These are phyloP conservation scores for Calonectria naviculata DNA, from an alignment of 2,329 filamentous ascomycete species.

Conservation along the genomic window DNA sequence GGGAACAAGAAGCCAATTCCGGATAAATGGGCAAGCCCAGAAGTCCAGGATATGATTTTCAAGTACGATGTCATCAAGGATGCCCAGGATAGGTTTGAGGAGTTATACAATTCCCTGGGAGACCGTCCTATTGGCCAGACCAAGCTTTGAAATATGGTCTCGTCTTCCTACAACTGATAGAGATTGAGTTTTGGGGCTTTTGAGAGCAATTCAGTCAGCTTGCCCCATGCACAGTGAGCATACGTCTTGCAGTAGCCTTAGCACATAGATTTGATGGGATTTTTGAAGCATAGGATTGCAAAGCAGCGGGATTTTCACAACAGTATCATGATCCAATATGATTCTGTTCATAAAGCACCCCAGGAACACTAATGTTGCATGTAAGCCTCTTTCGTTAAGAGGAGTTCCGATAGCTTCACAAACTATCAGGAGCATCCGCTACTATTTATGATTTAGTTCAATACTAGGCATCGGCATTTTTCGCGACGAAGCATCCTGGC, in stretches of 20 bases:
- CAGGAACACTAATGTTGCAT: too few species aligned
- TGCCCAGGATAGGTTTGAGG: not conserved
- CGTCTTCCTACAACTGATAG: not conserved
- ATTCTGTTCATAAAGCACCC: too few species aligned
- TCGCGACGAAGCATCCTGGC: too few species aligned
- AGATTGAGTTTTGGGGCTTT: not conserved
- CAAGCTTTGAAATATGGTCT: not conserved
- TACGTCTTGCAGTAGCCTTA: not conserved
- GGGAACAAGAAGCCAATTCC: slow-evolving; percentile 20
- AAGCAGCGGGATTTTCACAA: too few species aligned
- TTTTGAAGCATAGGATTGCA: too few species aligned
- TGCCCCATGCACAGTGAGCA: not conserved
- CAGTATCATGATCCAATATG: too few species aligned
- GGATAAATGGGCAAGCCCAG: slow-evolving; percentile 28
- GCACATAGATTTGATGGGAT: too few species aligned
- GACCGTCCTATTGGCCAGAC: not conserved
- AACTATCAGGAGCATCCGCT: too few species aligned
- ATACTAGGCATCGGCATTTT: too few species aligned
- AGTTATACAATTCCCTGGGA: not conserved
- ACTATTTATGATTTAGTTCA: too few species aligned
- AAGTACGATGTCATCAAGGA: slow-evolving; percentile 18
- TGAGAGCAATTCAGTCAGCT: not conserved
- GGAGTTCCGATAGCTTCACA: too few species aligned
- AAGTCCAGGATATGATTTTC: slow-evolving; percentile 29
- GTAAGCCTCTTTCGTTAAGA: too few species aligned